A percentile compares a stretch with the other conserved stretches of the same genome.
phyloP scores from a whole-genome alignment of 805 yeast genomes.

The Teunomyces pallodes region DNA sequence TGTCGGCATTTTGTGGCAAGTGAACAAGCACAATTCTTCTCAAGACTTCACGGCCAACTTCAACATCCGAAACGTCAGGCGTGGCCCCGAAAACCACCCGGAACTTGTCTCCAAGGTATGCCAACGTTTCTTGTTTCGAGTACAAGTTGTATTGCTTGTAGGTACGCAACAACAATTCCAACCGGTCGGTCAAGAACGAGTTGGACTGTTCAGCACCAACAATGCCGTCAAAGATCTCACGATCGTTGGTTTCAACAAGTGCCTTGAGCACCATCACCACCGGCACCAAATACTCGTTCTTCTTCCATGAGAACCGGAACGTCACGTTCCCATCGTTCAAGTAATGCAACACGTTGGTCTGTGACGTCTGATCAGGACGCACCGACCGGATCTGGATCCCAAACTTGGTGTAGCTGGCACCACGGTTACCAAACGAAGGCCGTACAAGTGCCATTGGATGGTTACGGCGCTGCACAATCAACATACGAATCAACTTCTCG shows the following conservation, averaged over 20 bases:
- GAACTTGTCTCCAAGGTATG: conserved; percentile 93
- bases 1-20: conserved; percentile 68
- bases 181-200: conserved; percentile 96
- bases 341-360: conserved; percentile 95
- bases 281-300: conserved; percentile 92
- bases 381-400: conserved; percentile 95
- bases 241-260: conserved; percentile 82
- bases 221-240: conserved; percentile 94
- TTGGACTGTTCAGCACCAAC: conserved; percentile 84
- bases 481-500: conserved; percentile 94
- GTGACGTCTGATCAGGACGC: conserved; percentile 96
- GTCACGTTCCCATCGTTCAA: conserved; percentile 94
- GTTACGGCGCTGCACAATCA: conserved; percentile 95
- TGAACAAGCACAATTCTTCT: conserved; percentile 87
- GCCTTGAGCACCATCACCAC: conserved; percentile 92
- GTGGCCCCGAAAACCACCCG: conserved; percentile 89
- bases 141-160: conserved; percentile 78
- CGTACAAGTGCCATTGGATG: conserved; percentile 98
- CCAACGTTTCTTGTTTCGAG: conserved; percentile 84
- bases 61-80: conserved; percentile 82
- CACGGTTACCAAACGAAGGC: conserved; percentile 92
- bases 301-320: conserved; percentile 95
- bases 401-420: conserved; percentile 79
- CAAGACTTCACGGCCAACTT: conserved; percentile 84
- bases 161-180: conserved; percentile 86